Base-by-base conservation (phyloP, 176 grass and related monocot genomes). In the Tillandsia leiboldiana region DNA sequence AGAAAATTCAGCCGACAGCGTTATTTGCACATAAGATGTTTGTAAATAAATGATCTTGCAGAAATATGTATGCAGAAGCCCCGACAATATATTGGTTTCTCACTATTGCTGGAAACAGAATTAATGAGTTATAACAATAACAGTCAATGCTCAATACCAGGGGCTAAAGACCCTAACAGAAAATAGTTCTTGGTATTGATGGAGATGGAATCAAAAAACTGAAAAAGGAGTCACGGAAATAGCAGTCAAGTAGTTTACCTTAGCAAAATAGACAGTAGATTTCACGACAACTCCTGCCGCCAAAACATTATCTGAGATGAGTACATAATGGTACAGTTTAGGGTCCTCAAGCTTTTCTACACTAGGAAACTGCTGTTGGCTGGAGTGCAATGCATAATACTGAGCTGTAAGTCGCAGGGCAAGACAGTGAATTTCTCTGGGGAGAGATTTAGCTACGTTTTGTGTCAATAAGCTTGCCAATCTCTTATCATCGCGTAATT, bases 271-370 rank as follows among this genome's bases (percentile, higher is more conserved):
- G 13, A 23, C 56, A 61, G 56, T n/a, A 61, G 56, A 61, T 15
- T 61, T 61, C 56, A 61, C 56, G 10, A 61, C 56, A 1, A 61
- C 56, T 61, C 56, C 56, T 61, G 56, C 56, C 8, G 56, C 56
- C 17, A 61, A 61, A 20, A 61, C 56, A 61, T 61, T 61, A 61
- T 61, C 56, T 61, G 56, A 61, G n/a, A 61, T 61, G 17, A 61
- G 8, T 61, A n/a, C 56, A 61, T 61, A 61, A 20, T 61, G 56
- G 56, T 61, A 61, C 8, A 61, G 56, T 18, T 15, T 61, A 61
- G 56, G 17, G 4, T 61, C 56, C 22, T 18, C 56, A 7, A 61
- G 56, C 5, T n/a, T 61, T 61, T 61, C 56, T 61, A 18, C 17
- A 61, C 18, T 18, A 9, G 56, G 56, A 10, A 61, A 20, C 56